Conservation (phyloP, 108 stramenopile genomes). For the Pseudonitzschia delicatissima region DNA sequence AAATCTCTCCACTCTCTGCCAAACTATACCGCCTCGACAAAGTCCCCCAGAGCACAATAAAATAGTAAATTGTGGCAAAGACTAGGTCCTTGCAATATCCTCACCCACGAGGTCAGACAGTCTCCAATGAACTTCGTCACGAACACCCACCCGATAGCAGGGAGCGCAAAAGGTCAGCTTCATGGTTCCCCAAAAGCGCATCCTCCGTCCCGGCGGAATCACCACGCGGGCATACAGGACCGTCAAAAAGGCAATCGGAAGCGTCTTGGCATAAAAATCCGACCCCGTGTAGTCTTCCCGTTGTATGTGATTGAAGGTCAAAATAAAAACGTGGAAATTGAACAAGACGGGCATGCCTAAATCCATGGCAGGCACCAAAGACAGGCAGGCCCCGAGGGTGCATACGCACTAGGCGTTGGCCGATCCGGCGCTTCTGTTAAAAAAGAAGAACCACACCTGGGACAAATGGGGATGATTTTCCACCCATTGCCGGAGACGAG, state of each 20-base stretch:
- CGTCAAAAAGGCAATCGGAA: conserved; percentile 78
- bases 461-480: conserved; percentile 46
- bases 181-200: conserved; percentile 75
- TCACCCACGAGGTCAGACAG: conserved; percentile 70
- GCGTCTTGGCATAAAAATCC: conserved; percentile 63
- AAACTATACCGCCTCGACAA: conserved; percentile 54
- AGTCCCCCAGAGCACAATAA: conserved; percentile 64
- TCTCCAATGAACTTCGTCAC: conserved; percentile 86
- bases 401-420: conserved; percentile 49
- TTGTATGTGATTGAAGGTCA: conserved; percentile 57
- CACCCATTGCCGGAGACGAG: conserved; percentile 29
- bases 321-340: conserved; percentile 88
- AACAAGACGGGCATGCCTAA: conserved; percentile 81
- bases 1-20: conserved; percentile 44
- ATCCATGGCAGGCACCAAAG: conserved; percentile 78
- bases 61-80: conserved; percentile 74
- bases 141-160: conserved; percentile 57
- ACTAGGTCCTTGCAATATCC: conserved; percentile 77
- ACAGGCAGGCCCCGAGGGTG: conserved; percentile 84
- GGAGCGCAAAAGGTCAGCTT: conserved; percentile 67
- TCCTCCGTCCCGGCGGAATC: conserved; percentile 62
- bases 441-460: conserved; percentile 45
- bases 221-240: conserved; percentile 64
- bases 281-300: conserved; percentile 33
- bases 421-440: conserved; percentile 37